Evolutionary conservation across 177 flowering plant genomes (phyloP).

Genomic region (Vitis hybrid): DNA sequence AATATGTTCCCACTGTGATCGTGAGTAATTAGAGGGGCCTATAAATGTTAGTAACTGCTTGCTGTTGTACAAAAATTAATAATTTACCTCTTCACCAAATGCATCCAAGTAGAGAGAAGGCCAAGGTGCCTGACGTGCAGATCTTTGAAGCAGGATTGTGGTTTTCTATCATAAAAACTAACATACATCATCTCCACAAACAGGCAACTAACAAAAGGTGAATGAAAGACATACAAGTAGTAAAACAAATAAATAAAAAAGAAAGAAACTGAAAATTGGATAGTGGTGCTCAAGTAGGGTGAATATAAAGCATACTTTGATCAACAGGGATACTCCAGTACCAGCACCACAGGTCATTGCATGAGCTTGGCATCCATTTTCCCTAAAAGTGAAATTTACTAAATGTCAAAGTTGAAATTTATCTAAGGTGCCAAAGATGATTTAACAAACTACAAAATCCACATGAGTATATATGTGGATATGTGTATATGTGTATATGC

Average conservation of each 20-base stretch:
- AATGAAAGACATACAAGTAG: neutral
- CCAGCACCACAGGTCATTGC: constrained; percentile 89
- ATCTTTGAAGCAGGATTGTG: constrained; percentile 76
- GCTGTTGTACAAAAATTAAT: neutral
- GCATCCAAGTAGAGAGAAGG: constrained; percentile 94
- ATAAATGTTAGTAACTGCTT: no score
- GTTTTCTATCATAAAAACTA: constrained; percentile 54
- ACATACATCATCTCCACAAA: neutral
- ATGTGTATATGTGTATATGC: neutral
- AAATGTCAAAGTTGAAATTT: neutral
- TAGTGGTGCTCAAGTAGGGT: neutral
- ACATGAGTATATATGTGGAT: neutral
- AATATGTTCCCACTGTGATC: no score
- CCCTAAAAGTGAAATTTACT: constrained; percentile 36
- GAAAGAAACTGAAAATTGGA: neutral
- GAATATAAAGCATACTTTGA: constrained; percentile 50
- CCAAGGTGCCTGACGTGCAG: constrained; percentile 82
- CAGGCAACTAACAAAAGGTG: neutral
- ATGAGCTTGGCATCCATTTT: constrained; percentile 68
- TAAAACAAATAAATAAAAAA: neutral
- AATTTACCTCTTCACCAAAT: constrained; percentile 92
- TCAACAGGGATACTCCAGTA: constrained; percentile 78
- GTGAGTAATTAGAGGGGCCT: no score
- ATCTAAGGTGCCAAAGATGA: neutral
- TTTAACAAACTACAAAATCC: neutral